phyloP scores from a whole-genome alignment of 2,329 filamentous ascomycete genomes.

The Apiospora kogelbergensis region DNA sequence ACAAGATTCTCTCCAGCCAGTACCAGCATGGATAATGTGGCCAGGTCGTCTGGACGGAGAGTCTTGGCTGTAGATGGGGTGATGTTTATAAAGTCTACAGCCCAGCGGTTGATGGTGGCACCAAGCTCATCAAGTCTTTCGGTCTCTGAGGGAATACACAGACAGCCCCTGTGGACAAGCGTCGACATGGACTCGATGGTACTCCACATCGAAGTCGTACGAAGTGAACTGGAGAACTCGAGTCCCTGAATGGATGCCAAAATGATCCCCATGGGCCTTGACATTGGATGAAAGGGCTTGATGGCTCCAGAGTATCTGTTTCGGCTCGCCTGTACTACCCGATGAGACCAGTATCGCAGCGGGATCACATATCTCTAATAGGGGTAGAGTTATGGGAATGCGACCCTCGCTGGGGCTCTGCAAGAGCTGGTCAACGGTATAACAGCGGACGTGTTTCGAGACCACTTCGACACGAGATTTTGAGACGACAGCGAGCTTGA shows the following conservation, averaged over 20 bases:
- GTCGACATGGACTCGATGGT: conserved; percentile 1
- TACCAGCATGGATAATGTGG: background rate
- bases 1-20: background rate
- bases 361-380: background rate
- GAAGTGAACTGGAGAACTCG: background rate
- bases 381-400: background rate
- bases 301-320: background rate
- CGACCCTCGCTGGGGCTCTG: background rate
- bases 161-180: background rate
- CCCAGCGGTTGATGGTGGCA: background rate
- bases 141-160: background rate
- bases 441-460: background rate
- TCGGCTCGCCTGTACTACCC: background rate
- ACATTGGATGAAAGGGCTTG: background rate
- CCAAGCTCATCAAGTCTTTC: background rate
- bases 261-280: background rate
- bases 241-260: background rate
- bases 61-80: background rate
- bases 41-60: background rate
- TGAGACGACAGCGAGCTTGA: background rate
- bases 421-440: background rate
- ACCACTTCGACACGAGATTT: background rate
- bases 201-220: conserved; percentile 2
- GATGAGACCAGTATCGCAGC: background rate
- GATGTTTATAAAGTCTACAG: background rate